Evolutionary conservation across 768 basidiomycete species (phyloP), one percentile per base, ranked within the genome.

Genomic region (Boletus vinaceobasis): DNA sequence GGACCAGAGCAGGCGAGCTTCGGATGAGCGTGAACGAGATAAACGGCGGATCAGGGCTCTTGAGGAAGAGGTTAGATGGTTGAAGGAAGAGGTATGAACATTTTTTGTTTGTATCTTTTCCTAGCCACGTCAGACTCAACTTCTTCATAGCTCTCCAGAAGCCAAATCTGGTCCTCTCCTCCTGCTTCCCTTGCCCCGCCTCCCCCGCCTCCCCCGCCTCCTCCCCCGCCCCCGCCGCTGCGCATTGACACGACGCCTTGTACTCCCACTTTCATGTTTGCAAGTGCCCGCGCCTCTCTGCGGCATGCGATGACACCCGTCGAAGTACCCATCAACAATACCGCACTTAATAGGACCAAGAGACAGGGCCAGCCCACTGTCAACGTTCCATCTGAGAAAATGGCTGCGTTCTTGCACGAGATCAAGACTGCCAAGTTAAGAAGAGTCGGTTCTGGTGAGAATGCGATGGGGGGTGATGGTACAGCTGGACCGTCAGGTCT

Each of bases 371-470:
- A 81, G 53, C 85, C 89, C 0, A 83, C 86, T 0, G 75, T 90
- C 11, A 86, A 86, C n/a, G 76, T 92, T 10, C 79, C 87, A 0
- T 78, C 85, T 2, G 90, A 91, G 57, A 88, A 91, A 67, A 90
- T 92, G 87, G 86, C 86, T 0, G 88, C 85, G 1, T 92, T 92
- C 63, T 69, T 92, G 58, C 84, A 73, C 7, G 90, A 92, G 67
- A 84, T 92, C 78, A 91, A 90, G 75, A 86, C 80, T 1, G 86
- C 84, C 26, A 76, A 85, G 45, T 62, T 92, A 48, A 79, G 80
- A 57, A 88, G 81, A 67, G 82, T 86, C 0, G 69, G 70, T 38
- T 66, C 69, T n/a, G 65, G 63, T 35, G 0, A 8, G 35, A 62
- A 55, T 43, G 44, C 10, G 15, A 56, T 59, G 58, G 62, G 62